Conservation (phyloP, 176 grass and related monocot species). For the Rhynchospora breviuscula region DNA sequence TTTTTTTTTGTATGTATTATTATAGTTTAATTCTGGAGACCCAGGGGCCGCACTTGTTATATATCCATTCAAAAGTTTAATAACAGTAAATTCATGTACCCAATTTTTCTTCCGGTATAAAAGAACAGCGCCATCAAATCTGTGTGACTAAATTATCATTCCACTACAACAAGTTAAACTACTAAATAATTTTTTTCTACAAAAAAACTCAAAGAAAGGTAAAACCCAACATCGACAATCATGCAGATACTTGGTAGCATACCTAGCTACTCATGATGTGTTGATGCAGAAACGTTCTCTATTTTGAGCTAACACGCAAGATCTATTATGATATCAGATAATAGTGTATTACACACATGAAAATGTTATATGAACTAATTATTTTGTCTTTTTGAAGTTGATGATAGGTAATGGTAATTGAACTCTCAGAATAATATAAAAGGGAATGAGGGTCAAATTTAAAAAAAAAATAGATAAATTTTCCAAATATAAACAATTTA, state of each 20-base stretch:
- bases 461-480: not conserved
- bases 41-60: not conserved
- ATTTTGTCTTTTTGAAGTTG: not conserved
- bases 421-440: not conserved
- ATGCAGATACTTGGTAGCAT: not conserved
- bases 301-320: not conserved
- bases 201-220: not conserved
- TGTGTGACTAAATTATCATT: not conserved
- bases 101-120: not conserved
- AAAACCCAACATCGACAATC: not conserved
- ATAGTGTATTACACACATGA: not conserved
- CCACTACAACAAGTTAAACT: not conserved
- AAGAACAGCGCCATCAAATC: not conserved
- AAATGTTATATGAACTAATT: not conserved
- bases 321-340: not conserved
- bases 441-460: not conserved
- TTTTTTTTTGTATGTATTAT: too few species aligned
- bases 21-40: too few species aligned
- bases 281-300: not conserved
- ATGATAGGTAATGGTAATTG: not conserved
- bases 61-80: not conserved
- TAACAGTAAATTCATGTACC: not conserved
- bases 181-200: not conserved
- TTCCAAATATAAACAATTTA: not conserved
- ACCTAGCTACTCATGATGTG: not conserved